Conservation (phyloP, 1,284 basidiomycete genomes). For the Ganoderma meredithae region DNA sequence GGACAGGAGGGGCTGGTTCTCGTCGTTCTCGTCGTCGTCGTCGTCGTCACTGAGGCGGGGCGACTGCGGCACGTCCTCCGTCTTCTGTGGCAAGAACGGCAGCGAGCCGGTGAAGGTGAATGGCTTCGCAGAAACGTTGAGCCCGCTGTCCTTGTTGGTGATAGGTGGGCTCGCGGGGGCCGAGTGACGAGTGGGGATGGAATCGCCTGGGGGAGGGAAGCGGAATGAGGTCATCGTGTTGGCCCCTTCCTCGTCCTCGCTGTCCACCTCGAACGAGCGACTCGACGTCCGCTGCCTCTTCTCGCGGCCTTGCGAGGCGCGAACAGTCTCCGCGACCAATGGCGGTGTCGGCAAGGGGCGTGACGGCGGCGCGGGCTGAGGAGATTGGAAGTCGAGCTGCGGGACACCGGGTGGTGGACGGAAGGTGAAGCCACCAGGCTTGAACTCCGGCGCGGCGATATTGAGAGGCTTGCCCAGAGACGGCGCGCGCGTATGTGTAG, state of each 20-base stretch:
- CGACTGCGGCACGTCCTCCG: constrained; percentile 23
- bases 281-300: constrained; percentile 70
- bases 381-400: constrained; percentile 54
- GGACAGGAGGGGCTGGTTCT: constrained; percentile 28
- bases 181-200: constrained; percentile 56
- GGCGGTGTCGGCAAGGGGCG: constrained; percentile 46
- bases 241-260: constrained; percentile 54
- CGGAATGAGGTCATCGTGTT: constrained; percentile 75
- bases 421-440: constrained; percentile 77
- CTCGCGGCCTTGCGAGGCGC: constrained; percentile 70
- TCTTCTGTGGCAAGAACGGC: constrained; percentile 25
- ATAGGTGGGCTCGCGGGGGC: constrained; percentile 50
- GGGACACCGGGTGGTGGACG: constrained; percentile 69
- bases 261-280: constrained; percentile 21
- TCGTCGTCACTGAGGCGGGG: constrained; percentile 31
- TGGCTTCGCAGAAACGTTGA: constrained; percentile 58
- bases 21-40: constrained; percentile 37
- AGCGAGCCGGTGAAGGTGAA: constrained; percentile 67
- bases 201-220: constrained; percentile 66
- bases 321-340: constrained; percentile 38
- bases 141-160: constrained; percentile 27
- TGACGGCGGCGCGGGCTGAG: constrained; percentile 30
- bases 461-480: constrained; percentile 76
- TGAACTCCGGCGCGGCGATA: constrained; percentile 81
- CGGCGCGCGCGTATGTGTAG: constrained; percentile 60